A percentile compares a stretch with the other conserved stretches of the same genome.
These are phyloP conservation scores for Ceratobasidium sp. DNA, from an alignment of 1,284 basidiomycete genomes.

Conservation along the genomic window DNA sequence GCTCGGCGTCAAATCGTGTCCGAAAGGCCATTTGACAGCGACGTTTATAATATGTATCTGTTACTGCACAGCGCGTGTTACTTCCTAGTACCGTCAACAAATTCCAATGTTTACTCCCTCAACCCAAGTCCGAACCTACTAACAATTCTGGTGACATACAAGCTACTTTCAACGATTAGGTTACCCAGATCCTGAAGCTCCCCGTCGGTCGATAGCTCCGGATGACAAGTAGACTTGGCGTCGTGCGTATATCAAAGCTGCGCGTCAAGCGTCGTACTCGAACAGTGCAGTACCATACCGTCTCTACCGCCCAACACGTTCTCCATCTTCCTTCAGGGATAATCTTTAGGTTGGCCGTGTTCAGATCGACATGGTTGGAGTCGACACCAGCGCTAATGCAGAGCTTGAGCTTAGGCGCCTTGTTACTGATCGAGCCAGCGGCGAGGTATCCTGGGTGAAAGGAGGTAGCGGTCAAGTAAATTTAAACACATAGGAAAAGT, in stretches of 20 bases:
- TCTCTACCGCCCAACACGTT: constrained; percentile 85
- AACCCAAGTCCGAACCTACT: constrained; percentile 9
- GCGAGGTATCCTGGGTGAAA: constrained; percentile 88
- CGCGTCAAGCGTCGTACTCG: constrained; percentile 91
- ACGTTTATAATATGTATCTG: no score
- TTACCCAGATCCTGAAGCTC: constrained; percentile 82
- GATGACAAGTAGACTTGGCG: constrained; percentile 76
- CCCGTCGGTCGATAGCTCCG: constrained; percentile 75
- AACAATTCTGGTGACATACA: constrained; percentile 61
- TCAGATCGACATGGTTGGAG: constrained; percentile 92
- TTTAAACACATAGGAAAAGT: no score
- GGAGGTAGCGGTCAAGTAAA: constrained; percentile 80
- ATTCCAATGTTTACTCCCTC: no score
- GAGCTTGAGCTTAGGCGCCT: constrained; percentile 92
- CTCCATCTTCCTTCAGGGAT: constrained; percentile 87
- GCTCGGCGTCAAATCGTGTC: no score
- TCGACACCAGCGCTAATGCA: constrained; percentile 96
- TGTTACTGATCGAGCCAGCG: constrained; percentile 49
- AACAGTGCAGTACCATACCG: constrained; percentile 80
- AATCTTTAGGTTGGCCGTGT: constrained; percentile 88
- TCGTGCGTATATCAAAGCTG: constrained; percentile 90
- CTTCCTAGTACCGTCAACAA: no score
- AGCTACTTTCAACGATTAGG: constrained; percentile 78
- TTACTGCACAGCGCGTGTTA: no score
- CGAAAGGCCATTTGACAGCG: no score